A percentile compares a stretch with the other conserved stretches of the same genome.
phyloP scores from a whole-genome alignment of 2,329 filamentous ascomycete genomes.

The Claviceps lovelessii region DNA sequence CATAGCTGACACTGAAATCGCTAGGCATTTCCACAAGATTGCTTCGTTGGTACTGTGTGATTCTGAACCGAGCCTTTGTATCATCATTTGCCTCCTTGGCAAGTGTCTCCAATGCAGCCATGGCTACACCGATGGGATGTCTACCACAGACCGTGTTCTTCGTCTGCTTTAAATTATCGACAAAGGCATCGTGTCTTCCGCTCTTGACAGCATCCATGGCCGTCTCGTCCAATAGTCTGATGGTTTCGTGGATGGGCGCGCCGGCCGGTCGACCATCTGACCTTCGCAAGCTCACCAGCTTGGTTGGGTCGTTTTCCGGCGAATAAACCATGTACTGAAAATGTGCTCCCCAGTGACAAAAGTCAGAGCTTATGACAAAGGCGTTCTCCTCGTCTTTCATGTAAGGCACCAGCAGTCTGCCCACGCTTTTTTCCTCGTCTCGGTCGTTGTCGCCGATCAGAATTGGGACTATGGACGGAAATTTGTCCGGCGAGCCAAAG shows the following conservation, averaged over 20 bases:
- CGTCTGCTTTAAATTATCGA: slow-evolving; percentile 53
- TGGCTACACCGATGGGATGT: slow-evolving; percentile 84
- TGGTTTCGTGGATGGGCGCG: slow-evolving; percentile 66
- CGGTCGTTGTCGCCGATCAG: slow-evolving; percentile 62
- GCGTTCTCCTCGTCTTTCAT: slow-evolving; percentile 59
- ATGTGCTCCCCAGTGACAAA: slow-evolving; percentile 84
- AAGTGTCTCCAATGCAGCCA: slow-evolving; percentile 70
- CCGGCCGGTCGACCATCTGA: slow-evolving; percentile 19
- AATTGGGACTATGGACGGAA: slow-evolving; percentile 69
- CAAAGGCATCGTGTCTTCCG: slow-evolving; percentile 57
- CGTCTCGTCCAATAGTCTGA: slow-evolving; percentile 61
- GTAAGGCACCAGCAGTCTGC: slow-evolving; percentile 60
- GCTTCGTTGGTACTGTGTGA: slow-evolving; percentile 80
- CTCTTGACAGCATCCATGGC: slow-evolving; percentile 77
- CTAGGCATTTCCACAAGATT: slow-evolving; percentile 49
- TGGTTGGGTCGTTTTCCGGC: slow-evolving; percentile 25
- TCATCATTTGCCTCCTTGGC: slow-evolving; percentile 24
- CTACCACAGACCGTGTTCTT: slow-evolving; percentile 87
- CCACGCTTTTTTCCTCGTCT: slow-evolving; percentile 52
- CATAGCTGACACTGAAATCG: slow-evolving; percentile 90
- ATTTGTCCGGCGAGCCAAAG: slow-evolving; percentile 35
- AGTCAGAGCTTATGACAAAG: slow-evolving; percentile 88
- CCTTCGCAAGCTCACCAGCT: slow-evolving; percentile 24
- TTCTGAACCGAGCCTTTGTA: slow-evolving; percentile 49
- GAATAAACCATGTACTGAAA: slow-evolving; percentile 72